phyloP scores from a whole-genome alignment of 176 grass and related monocot genomes.

The Rhynchospora tenuis region DNA sequence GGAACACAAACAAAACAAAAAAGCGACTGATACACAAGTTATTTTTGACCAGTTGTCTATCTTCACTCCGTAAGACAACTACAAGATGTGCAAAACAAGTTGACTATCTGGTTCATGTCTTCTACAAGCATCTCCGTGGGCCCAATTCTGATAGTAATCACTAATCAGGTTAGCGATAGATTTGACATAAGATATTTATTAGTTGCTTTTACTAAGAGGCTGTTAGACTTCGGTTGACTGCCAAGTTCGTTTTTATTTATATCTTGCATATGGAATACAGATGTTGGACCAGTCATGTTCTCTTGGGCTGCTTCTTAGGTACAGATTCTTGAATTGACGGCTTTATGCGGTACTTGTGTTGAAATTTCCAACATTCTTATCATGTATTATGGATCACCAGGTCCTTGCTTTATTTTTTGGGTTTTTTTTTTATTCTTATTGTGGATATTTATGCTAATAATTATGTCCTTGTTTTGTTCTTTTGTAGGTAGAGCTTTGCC shows the following conservation, averaged over 20 bases:
- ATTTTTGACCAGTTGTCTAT: constrained; percentile 69
- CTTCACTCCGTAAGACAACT: constrained; percentile 70
- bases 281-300: constrained; percentile 75
- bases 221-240: constrained; percentile 2
- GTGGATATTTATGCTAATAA: too few relatives aligned
- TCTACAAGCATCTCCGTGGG: constrained; percentile 81
- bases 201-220: not conserved
- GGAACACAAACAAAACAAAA: not conserved
- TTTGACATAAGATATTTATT: constrained; percentile 5
- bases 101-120: constrained; percentile 75
- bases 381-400: too few relatives aligned
- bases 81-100: constrained; percentile 68
- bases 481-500: too few relatives aligned
- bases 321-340: constrained; percentile 75
- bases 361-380: constrained; percentile 72
- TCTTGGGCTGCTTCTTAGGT: constrained; percentile 88
- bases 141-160: constrained; percentile 64
- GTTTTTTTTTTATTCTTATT: too few relatives aligned
- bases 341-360: constrained; percentile 53
- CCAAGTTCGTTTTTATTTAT: constrained; percentile 29
- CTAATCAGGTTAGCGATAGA: constrained; percentile 50
- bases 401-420: too few relatives aligned
- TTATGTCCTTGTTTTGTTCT: too few relatives aligned
- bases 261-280: constrained; percentile 47
- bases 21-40: constrained; percentile 3